Percentiles rank a stretch among this genome's conserved stretches.
These are phyloP conservation scores for Betula pendula DNA, from an alignment of 306 rosid species.

Conservation along the genomic window DNA sequence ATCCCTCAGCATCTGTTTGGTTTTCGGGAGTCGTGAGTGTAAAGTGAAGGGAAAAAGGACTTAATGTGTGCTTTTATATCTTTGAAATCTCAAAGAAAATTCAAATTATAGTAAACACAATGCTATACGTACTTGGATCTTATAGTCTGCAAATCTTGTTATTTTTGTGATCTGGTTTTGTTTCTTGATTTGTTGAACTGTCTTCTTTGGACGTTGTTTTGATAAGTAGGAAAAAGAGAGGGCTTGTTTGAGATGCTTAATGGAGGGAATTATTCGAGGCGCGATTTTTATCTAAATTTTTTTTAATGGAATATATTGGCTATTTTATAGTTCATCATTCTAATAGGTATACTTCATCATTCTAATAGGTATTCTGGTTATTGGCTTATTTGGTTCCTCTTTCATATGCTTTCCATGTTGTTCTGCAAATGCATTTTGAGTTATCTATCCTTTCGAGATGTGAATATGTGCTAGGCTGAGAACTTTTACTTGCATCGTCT, in stretches of 20 bases:
- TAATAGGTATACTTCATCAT: background rate
- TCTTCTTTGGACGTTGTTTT: background rate
- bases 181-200: background rate
- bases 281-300: background rate
- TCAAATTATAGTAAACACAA: background rate
- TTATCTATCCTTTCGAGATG: no score
- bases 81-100: background rate
- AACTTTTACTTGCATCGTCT: no score
- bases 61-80: background rate
- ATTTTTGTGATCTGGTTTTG: background rate
- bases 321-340: background rate
- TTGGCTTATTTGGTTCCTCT: background rate
- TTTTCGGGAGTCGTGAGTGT: background rate
- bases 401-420: no score
- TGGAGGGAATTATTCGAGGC: background rate
- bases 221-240: background rate
- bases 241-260: background rate
- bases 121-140: background rate
- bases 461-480: no score
- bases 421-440: background rate
- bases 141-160: background rate
- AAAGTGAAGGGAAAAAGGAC: background rate
- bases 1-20: background rate
- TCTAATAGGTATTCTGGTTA: background rate
- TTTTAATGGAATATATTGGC: background rate